Conservation (phyloP, 2,329 filamentous ascomycete genomes). For the Colletotrichum liaoningense region DNA sequence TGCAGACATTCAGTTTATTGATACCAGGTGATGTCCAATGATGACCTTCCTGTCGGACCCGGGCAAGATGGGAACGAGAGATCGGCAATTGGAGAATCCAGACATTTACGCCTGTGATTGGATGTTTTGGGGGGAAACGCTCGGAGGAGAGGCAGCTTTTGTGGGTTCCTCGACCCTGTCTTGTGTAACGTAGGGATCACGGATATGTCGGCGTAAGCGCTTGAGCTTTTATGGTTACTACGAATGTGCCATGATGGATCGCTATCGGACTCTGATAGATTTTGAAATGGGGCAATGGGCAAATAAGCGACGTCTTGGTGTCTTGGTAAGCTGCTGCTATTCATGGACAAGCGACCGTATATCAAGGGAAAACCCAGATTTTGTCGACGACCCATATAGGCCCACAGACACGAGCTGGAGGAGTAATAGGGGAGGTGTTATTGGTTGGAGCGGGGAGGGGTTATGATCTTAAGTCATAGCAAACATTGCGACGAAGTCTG, state of each 20-base stretch:
- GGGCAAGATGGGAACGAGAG: neutral
- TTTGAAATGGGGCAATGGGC: neutral
- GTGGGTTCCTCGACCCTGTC: too few relatives aligned
- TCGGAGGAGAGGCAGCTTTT: neutral
- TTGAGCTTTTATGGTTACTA: neutral
- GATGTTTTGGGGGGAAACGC: neutral
- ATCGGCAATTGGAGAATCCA: neutral
- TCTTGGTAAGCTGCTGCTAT: neutral
- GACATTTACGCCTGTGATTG: neutral
- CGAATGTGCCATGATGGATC: neutral
- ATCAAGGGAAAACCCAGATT: too few relatives aligned
- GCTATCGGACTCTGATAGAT: neutral
- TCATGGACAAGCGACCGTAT: neutral
- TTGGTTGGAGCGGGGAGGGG: neutral
- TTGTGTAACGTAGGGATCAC: too few relatives aligned
- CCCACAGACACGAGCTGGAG: constrained; percentile 3
- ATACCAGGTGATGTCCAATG: neutral
- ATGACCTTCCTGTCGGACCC: too few relatives aligned
- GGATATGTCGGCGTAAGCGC: neutral
- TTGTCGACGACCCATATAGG: neutral
- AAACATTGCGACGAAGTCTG: neutral
- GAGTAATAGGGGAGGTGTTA: constrained; percentile 14
- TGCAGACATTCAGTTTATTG: neutral
- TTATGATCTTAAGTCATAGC: neutral
- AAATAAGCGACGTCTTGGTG: neutral